Percentiles rank a stretch among this genome's conserved stretches.
phyloP scores from a whole-genome alignment of 2,329 filamentous ascomycete genomes.

The Aureobasidium sp. region DNA sequence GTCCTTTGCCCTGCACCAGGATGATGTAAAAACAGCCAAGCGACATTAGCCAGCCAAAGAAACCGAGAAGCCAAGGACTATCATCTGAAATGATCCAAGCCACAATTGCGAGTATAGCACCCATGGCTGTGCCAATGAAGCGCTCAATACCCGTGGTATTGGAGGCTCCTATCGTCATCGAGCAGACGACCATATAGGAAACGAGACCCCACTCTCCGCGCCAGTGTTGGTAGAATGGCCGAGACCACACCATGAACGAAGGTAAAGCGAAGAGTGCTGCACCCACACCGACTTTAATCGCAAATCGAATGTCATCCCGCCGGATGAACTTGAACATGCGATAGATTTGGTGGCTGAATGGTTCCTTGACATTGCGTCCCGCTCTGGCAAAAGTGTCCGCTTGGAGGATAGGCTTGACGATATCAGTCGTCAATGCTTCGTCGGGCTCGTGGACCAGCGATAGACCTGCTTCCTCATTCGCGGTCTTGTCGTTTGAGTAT shows the following conservation, averaged over 20 bases:
- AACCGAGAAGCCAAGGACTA: slow-evolving; percentile 66
- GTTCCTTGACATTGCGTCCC: neutral
- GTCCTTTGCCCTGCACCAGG: slow-evolving; percentile 72
- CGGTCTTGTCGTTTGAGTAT: neutral
- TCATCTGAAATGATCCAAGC: slow-evolving; percentile 72
- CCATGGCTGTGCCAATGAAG: slow-evolving; percentile 78
- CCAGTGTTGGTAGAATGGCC: slow-evolving; percentile 79
- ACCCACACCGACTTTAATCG: slow-evolving; percentile 86
- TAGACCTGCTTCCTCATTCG: slow-evolving; percentile 17
- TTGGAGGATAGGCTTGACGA: slow-evolving; percentile 25
- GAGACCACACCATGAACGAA: slow-evolving; percentile 71
- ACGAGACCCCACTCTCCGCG: slow-evolving; percentile 93
- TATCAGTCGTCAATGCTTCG: slow-evolving; percentile 22
- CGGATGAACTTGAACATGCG: slow-evolving; percentile 50
- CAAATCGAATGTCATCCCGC: slow-evolving; percentile 66
- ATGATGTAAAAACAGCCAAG: slow-evolving; percentile 87
- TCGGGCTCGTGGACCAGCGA: slow-evolving; percentile 19
- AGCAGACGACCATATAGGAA: slow-evolving; percentile 96
- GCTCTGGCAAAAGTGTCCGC: slow-evolving; percentile 27
- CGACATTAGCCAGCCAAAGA: slow-evolving; percentile 75
- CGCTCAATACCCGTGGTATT: slow-evolving; percentile 87
- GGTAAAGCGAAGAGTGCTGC: slow-evolving; percentile 84
- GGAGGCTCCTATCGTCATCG: slow-evolving; percentile 92
- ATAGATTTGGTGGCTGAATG: slow-evolving; percentile 38
- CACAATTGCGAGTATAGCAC: slow-evolving; percentile 65